Base-by-base conservation (phyloP, 495 filamentous ascomycete genomes). In the Hyaloscypha bicolor region DNA sequence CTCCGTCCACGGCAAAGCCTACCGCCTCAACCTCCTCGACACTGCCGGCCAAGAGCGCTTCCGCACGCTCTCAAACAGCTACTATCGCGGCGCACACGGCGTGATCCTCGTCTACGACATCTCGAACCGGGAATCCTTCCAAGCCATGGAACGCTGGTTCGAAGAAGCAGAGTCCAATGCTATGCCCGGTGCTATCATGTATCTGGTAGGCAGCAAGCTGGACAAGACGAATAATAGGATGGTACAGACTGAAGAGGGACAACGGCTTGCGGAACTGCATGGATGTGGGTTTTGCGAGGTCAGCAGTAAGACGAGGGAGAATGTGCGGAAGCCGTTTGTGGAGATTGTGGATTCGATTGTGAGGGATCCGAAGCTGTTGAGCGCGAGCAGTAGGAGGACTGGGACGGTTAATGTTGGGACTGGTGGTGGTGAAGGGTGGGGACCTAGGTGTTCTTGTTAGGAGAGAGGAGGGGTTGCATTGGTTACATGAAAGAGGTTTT, bases 61-160 rank as follows among this genome's bases (percentile, higher is more conserved):
- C 75, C 84, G 85, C 64, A 85, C 86, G 9, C 78, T 88, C 53
- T 86, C 85, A 4, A 86, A 82, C 63, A 82, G 79, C 65, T 88
- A 86, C 74, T 88, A 88, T 76, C 84, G 86, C 35, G 84, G 84
- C 56, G 84, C 85, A 3, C 85, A 87, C 65, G 86, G 79, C 67
- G 82, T 88, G 62, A 80, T 88, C 65, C 73, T 88, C 30, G 83
- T 87, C 52, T 88, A 87, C 74, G 86, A 88, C 69, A 82, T 88
- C 48, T 82, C 83, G 19, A 84, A 77, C 68, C 71, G 81, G 39
- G 82, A 85, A 51, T 82, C 78, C 65, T 88, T 88, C 66, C 73
- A 81, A 25, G 76, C 80, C 52, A 85, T 88, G 83, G 83, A 84
- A 56, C 76, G 79, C 55, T 88, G 86, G 86, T 86, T 85, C 67